Percentiles rank a stretch among this genome's conserved stretches.
Conservation (phyloP, 2,329 filamentous ascomycete genomes). For the Coccinonectria pachysandricola region DNA sequence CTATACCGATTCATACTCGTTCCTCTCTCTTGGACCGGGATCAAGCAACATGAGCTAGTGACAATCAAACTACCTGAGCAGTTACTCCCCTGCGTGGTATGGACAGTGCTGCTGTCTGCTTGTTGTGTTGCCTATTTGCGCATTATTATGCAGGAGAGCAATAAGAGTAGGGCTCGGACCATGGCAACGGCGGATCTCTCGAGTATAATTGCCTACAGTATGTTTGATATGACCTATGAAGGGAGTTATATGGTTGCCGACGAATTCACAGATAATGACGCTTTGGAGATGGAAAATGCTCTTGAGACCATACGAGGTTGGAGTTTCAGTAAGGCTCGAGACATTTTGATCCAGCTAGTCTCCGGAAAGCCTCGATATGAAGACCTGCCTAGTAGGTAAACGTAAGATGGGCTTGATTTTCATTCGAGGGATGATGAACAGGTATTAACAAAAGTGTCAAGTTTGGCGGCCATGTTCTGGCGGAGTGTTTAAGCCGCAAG, state of each 20-base stretch:
- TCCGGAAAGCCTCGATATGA: no score
- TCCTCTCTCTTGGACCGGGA: neutral
- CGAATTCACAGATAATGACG: neutral
- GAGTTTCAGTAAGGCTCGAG: neutral
- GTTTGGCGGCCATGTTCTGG: no score
- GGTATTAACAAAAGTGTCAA: no score
- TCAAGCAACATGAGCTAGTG: neutral
- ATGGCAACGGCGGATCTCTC: neutral
- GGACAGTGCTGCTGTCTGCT: neutral
- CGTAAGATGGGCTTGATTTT: no score
- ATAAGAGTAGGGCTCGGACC: neutral
- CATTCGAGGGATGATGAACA: no score
- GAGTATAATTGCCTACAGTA: neutral
- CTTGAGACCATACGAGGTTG: neutral
- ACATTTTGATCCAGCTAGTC: neutral
- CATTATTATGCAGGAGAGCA: neutral
- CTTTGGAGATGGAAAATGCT: neutral
- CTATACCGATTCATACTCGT: neutral
- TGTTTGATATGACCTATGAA: neutral
- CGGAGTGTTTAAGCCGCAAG: no score
- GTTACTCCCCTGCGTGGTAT: neutral
- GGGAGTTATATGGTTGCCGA: neutral
- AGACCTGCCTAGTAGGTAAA: no score
- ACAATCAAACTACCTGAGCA: neutral
- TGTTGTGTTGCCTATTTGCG: neutral